Evolutionary conservation across 1,284 basidiomycete species (phyloP).

Genomic region (Malassezia arunalokei): DNA sequence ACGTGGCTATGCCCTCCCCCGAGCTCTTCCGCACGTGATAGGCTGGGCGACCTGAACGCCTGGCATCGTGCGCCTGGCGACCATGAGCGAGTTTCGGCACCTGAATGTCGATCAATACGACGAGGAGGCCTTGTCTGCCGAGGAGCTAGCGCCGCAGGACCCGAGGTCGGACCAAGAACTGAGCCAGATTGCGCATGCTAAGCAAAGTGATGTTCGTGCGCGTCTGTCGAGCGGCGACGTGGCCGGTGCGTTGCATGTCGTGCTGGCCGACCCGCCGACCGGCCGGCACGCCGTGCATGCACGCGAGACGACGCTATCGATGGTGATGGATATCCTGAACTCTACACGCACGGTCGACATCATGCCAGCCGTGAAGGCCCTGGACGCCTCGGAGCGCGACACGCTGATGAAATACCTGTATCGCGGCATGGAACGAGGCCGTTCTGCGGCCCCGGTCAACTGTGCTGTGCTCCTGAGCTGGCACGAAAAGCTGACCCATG

Average conservation of each 20-base stretch:
- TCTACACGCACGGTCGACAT: slow-evolving; percentile 88
- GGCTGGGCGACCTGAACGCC: not conserved
- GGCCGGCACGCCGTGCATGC: slow-evolving; percentile 29
- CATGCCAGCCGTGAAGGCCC: slow-evolving; percentile 59
- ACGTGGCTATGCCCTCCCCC: slow-evolving; percentile 1
- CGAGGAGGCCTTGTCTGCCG: slow-evolving; percentile 71
- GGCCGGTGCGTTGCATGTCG: slow-evolving; percentile 25
- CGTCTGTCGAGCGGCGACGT: slow-evolving; percentile 45
- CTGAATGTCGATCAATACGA: slow-evolving; percentile 90
- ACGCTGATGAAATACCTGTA: slow-evolving; percentile 96
- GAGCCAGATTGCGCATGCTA: slow-evolving; percentile 62
- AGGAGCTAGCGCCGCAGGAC: slow-evolving; percentile 70
- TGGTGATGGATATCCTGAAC: slow-evolving; percentile 83
- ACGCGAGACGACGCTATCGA: slow-evolving; percentile 57
- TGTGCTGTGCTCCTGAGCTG: slow-evolving; percentile 74
- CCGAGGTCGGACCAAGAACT: slow-evolving; percentile 65
- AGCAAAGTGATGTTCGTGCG: slow-evolving; percentile 61
- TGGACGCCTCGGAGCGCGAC: slow-evolving; percentile 72
- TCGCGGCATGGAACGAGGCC: slow-evolving; percentile 72
- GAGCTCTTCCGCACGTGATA: not conserved
- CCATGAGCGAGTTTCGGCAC: slow-evolving; percentile 58
- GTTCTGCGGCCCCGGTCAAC: slow-evolving; percentile 23
- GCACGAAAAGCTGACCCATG: slow-evolving; percentile 96
- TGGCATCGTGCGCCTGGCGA: not conserved
- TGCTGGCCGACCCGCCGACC: slow-evolving; percentile 34